Base-by-base conservation (phyloP, 441 rosid species). In the Erodium trifolium region DNA sequence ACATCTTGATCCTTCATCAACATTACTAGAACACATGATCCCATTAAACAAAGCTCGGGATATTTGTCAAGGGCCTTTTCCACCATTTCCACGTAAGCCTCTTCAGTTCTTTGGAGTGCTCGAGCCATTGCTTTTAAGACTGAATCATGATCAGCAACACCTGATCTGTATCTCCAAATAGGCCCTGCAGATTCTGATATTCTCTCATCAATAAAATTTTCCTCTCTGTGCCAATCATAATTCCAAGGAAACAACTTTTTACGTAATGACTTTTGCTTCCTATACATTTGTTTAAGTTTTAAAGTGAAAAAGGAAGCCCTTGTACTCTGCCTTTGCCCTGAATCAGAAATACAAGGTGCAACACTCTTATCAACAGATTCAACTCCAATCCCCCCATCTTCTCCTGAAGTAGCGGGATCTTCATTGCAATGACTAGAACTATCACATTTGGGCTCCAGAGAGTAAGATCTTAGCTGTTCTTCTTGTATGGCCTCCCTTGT, bases 1-100 rank as follows among this genome's bases (percentile, higher is more conserved):
- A 90, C 98, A 81, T 92, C 96, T 81, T 92, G 97, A 78, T 88
- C 97, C 80, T 88, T 92, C 97, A 92, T 92, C 73, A 92, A 80
- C 98, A 92, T 90, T 76, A 86, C 96, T 4, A 92, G 83, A 79
- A 88, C 92, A 76, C 98, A 90, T 12, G 98, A 92, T 66, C 98
- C 98, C 98, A 92, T 92, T 70, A 92, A 73, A 65, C 96, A 96
- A 69, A 92, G 96, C 83, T 92, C 97, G 3, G 98, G 89, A 77
- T 87, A 83, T 84, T 73, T 83, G 75, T 88, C 93, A 66, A 88
- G 88, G 70, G 92, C 85, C 67, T 83, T 87, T 78, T 92, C 97
- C 77, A 90, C 96, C 97, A 92, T 86, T 73, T 92, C 93, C 96
- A 86, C 86, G 72, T 90, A 92, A 63, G 92, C 93, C 68, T 85